A percentile compares a stretch with the other conserved stretches of the same genome.
These are phyloP conservation scores for Geosmithia flava DNA, from an alignment of 2,329 filamentous ascomycete genomes.

Conservation along the genomic window DNA sequence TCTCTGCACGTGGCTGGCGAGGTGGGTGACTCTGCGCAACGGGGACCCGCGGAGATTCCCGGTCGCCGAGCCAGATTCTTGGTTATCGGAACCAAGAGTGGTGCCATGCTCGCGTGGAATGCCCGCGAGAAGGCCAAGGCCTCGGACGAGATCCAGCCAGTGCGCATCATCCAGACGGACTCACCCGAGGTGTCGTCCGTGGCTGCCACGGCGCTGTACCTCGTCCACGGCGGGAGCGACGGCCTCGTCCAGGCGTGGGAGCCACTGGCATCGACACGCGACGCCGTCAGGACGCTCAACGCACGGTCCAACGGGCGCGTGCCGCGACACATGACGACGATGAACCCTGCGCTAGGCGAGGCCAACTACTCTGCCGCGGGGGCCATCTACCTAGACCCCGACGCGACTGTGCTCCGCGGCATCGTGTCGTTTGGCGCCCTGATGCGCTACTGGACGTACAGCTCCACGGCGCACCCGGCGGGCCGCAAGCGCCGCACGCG, in stretches of 20 bases:
- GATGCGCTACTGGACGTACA: conserved; percentile 88
- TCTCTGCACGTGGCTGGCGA: conserved; percentile 32
- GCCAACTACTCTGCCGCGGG: conserved; percentile 73
- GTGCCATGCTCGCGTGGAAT: conserved; percentile 76
- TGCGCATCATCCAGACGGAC: conserved; percentile 80
- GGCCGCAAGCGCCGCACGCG: conserved; percentile 69
- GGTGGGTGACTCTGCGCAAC: not conserved
- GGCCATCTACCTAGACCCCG: conserved; percentile 76
- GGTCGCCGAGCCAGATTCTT: conserved; percentile 74
- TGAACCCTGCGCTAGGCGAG: conserved; percentile 46
- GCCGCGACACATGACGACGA: conserved; percentile 53
- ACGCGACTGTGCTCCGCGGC: conserved; percentile 74
- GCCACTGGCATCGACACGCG: conserved; percentile 66
- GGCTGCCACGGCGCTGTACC: conserved; percentile 71
- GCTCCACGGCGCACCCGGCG: conserved; percentile 62
- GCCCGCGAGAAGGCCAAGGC: conserved; percentile 44
- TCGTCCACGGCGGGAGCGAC: conserved; percentile 90
- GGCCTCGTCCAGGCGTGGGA: conserved; percentile 96
- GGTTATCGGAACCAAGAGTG: conserved; percentile 67
- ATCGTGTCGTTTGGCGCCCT: conserved; percentile 79
- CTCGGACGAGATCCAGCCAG: conserved; percentile 43
- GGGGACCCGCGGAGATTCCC: conserved; percentile 49
- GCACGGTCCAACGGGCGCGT: conserved; percentile 73
- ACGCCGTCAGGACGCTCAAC: conserved; percentile 77
- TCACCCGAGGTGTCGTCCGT: conserved; percentile 79